Base-by-base conservation (phyloP, 140 eudicot genomes). In the Anethum foeniculum region DNA sequence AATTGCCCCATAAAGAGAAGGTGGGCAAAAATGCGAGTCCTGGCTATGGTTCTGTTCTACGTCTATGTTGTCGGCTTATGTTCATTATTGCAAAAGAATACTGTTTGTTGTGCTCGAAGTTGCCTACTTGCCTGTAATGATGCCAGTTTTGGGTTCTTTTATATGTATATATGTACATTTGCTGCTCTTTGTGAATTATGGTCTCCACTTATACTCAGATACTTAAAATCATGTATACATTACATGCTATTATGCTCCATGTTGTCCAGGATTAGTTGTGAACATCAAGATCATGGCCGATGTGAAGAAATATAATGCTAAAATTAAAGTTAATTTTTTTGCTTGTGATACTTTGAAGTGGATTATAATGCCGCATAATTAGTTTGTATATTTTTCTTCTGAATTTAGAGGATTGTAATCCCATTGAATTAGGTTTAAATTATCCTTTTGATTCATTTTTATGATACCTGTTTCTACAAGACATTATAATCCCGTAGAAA, bases 111-210 rank as follows among this genome's bases (percentile, higher is more conserved):
- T 79, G 75, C 46, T 27, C 75, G 49, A 79, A 79, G 76, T 71
- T 71, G 49, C 47, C 43, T 79, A 79, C 49, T 71, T 71, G 49
- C 47, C 43, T 79, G 82, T 79, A 79, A 27, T 65, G 7, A 67
- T 44, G 7, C 77, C n/a, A 44, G 52, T 46, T 75, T 75, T 75
- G 62, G 60, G 18, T 43, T 47, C 38, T 18, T 30, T 6, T 21
- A 10, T 73, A 41, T 73, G 2, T 46, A 0, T 46, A 25, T 75
- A 47, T 25, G 12, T 41, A 41, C 23, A 15, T 47, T 47, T 75
- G 43, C 64, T 27, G 64, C 21, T 75, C 16, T 46, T 27, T 75
- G n/a, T 12, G n/a, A 62, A 25, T 9, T 62, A 34, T 25, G 69
- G 3, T 62, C 25, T 25, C 1, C 32, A 62, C 69, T 4, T 56